Conservation (phyloP, 331 rosid genomes). For the Quercus tomentella region DNA sequence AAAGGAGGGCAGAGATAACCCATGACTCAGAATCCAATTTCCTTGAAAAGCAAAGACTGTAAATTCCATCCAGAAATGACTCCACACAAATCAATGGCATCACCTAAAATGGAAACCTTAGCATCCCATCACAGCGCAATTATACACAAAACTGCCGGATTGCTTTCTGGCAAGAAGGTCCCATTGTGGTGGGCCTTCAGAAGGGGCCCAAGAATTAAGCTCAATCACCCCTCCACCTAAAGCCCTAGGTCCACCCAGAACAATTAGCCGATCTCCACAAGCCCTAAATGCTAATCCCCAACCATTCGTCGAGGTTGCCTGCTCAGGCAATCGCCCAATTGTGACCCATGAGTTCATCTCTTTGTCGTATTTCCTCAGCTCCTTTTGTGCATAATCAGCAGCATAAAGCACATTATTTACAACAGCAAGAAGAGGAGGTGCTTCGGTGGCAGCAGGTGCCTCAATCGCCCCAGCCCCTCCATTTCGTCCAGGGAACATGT, state of each 20-base stretch:
- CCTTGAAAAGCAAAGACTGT: slow-evolving; percentile 30
- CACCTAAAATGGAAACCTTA: slow-evolving; percentile 30
- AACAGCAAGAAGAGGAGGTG: slow-evolving; percentile 83
- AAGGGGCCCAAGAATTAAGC: slow-evolving; percentile 47
- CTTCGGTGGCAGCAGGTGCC: slow-evolving; percentile 48
- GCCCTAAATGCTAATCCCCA: slow-evolving; percentile 81
- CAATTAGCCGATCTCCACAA: slow-evolving; percentile 54
- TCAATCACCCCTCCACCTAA: slow-evolving; percentile 42
- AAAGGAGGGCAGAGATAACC: slow-evolving; percentile 32
- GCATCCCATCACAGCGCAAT: slow-evolving; percentile 90
- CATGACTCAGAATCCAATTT: slow-evolving; percentile 28
- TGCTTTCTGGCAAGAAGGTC: slow-evolving; percentile 35
- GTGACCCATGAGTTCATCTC: slow-evolving; percentile 37
- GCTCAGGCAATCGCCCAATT: slow-evolving; percentile 58
- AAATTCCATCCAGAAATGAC: slow-evolving; percentile 27
- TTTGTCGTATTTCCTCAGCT: slow-evolving; percentile 44
- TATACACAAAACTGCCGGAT: slow-evolving; percentile 57
- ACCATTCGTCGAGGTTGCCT: slow-evolving; percentile 37
- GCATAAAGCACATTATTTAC: slow-evolving; percentile 56
- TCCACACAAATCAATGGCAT: slow-evolving; percentile 14
- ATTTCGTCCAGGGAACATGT: slow-evolving; percentile 48
- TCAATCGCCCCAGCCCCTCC: slow-evolving; percentile 40
- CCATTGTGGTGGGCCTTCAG: slow-evolving; percentile 43
- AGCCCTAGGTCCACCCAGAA: slow-evolving; percentile 52
- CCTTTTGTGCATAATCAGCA: slow-evolving; percentile 42